These are phyloP conservation scores for Erodium moschatum DNA, from an alignment of 441 rosid genomes.

Conservation along the genomic window DNA sequence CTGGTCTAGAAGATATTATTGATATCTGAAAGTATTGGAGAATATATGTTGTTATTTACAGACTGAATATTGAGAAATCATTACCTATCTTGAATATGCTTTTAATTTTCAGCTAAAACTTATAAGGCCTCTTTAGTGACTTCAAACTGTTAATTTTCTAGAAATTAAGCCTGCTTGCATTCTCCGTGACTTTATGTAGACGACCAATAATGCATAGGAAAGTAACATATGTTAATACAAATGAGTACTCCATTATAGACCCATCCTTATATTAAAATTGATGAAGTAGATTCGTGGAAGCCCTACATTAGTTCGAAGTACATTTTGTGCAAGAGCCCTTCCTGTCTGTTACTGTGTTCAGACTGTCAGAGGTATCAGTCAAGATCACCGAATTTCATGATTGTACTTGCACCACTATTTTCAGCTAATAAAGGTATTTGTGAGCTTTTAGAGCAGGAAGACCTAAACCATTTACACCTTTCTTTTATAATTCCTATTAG, in stretches of 20 bases:
- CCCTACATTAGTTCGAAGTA: background rate
- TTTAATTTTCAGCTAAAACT: background rate
- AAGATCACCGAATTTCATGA: background rate
- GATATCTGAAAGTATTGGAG: background rate
- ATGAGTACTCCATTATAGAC: background rate
- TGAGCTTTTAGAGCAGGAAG: background rate
- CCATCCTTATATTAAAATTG: background rate
- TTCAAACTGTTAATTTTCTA: background rate
- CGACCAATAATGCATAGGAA: background rate
- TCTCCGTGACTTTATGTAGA: background rate
- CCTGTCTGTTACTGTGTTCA: background rate
- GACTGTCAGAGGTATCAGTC: background rate
- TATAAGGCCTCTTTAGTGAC: background rate
- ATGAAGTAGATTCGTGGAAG: background rate
- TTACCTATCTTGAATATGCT: background rate
- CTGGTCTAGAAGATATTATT: background rate
- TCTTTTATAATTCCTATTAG: background rate
- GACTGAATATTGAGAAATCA: background rate
- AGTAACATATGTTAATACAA: background rate
- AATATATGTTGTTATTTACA: background rate
- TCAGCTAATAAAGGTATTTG: background rate
- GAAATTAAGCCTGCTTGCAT: background rate
- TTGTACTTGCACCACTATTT: background rate
- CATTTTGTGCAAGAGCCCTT: too few relatives aligned
- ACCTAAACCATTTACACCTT: background rate